Evolutionary conservation across 129 eudicot species (phyloP), one percentile per base, ranked within the genome.

Genomic region (Solidago caesia): DNA sequence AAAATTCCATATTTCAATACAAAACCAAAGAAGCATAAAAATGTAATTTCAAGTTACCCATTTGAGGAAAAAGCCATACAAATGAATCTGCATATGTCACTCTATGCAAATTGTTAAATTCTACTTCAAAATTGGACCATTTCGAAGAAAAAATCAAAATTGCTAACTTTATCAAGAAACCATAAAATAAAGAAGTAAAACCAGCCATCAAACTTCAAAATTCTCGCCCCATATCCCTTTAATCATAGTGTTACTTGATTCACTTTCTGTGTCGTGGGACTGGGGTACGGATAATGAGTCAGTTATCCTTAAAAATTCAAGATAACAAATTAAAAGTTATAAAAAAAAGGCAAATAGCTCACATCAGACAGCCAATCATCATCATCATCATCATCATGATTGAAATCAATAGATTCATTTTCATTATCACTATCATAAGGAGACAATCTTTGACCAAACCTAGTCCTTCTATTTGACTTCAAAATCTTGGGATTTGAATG

Each of bases 401-500:
- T 44, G 44, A 26, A 83, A 8, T 65, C 64, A 41, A 62, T 47
- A 62, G 27, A 82, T 47, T 74, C 82, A 53, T 79, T 86, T 4
- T 83, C 83, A 2, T 82, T 80, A 42, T 87, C 94, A 65, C 82
- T 52, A 7, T 89, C 87, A 75, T 87, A 92, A 16, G 87, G 86
- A 7, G 96, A 89, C 42, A 87, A 79, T 1, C 79, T 72, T 8
- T 82, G 87, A 14, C 94, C 94, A 63, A 77, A 81, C 79, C 86
- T 73, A 39, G 96, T 77, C 62, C 85, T 76, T 61, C 87, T 90
- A 59, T 92, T 92, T 66, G 96, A 66, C 83, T 89, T 92, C 53
- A 92, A 82, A 70, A 92, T 75, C 64, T 75, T 89, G 7, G 96
- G 87, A 61, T 89, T 92, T 9, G 96, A 92, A 75, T 89, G 96